These are phyloP conservation scores for Durusdinium trenchii DNA, from an alignment of 73 alveolate genomes.

Conservation along the genomic window DNA sequence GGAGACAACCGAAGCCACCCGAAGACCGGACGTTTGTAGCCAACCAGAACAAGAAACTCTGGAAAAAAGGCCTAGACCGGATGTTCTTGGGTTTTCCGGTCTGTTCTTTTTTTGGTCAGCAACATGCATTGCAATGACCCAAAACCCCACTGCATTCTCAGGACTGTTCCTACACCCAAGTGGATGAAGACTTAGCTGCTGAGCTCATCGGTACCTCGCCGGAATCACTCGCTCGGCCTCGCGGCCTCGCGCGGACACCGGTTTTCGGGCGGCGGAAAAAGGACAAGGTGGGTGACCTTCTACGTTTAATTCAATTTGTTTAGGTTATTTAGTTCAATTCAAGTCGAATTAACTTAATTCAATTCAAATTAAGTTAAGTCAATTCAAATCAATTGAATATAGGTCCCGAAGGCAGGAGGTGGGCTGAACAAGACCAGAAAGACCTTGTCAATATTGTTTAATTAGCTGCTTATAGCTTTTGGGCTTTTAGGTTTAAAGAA, in stretches of 20 bases:
- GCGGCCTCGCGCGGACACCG: not conserved
- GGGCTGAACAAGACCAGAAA: no score
- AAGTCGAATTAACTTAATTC: not conserved
- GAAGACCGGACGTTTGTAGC: not conserved
- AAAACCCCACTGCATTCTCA: not conserved
- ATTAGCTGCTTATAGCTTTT: no score
- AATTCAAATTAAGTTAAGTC: not conserved
- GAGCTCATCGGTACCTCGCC: constrained; percentile 25
- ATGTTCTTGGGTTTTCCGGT: not conserved
- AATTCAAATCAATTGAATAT: not conserved
- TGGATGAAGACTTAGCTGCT: constrained; percentile 51
- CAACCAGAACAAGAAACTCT: not conserved
- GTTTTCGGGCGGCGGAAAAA: not conserved
- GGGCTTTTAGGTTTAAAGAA: no score
- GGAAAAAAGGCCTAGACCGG: not conserved
- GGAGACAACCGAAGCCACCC: not conserved
- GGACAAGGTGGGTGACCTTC: not conserved
- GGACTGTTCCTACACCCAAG: constrained; percentile 45
- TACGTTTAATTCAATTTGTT: not conserved
- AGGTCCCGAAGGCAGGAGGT: no score
- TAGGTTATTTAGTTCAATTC: not conserved
- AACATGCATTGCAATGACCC: not conserved
- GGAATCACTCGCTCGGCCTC: not conserved
- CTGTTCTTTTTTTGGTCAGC: not conserved
- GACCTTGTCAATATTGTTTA: no score